Conservation (phyloP, 768 basidiomycete species). For the Suillus plorans region DNA sequence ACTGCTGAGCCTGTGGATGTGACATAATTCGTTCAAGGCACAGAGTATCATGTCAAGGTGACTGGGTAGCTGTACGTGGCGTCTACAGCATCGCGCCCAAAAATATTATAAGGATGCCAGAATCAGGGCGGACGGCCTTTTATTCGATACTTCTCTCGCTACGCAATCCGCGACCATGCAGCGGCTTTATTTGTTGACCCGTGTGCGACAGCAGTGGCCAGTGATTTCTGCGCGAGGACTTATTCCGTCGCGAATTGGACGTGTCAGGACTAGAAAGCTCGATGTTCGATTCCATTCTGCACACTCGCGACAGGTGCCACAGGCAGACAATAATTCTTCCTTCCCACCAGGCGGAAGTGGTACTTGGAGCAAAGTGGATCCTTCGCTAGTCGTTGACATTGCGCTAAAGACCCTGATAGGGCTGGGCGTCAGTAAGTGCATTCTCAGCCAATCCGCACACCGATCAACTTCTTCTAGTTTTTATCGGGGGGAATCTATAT, state of each 20-base stretch:
- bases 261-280: not conserved
- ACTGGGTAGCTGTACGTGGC: not conserved
- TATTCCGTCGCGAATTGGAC: not conserved
- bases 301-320: not conserved
- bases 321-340: not conserved
- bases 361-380: not conserved
- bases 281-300: not conserved
- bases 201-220: not conserved
- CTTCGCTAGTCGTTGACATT: not conserved
- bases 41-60: not conserved
- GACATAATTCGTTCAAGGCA: not conserved
- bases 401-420: not conserved
- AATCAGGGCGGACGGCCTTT: not conserved
- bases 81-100: not conserved
- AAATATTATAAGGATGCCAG: not conserved
- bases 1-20: not conserved
- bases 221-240: not conserved
- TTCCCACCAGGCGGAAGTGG: not conserved
- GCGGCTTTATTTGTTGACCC: not conserved
- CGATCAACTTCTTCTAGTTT: slow-evolving; percentile 39
- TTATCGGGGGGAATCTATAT: slow-evolving; percentile 71
- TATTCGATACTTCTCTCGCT: not conserved
- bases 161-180: not conserved
- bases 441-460: not conserved
- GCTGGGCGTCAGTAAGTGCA: not conserved